Base-by-base conservation (phyloP, 83 land plant genomes). In the Picea abies region DNA sequence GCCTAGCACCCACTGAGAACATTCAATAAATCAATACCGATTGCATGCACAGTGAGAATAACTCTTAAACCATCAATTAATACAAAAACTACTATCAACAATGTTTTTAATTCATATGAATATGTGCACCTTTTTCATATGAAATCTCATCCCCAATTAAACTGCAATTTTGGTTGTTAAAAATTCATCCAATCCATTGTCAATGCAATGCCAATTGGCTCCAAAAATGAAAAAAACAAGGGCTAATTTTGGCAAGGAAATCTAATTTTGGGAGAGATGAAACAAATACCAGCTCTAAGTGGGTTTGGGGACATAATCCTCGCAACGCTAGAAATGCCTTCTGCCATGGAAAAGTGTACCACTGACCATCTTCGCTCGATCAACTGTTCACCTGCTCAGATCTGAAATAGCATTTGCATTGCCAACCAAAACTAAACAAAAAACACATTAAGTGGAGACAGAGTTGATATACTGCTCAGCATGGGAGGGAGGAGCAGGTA, bases 281-380 rank as follows among this genome's bases (percentile, higher is more conserved):
- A 32, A 65, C n/a, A 80, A 65, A n/a, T 75, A 93, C 95, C 92
- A 90, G 75, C 68, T 93, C n/a, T n/a, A 81, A 56, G 92, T 86
- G 19, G 87, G 47, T 47, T 83, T 78, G 70, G 68, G 84, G 65
- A 92, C 84, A 69, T 89, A 92, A 62, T 92, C 92, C 20, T 89
- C 92, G 10, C 92, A 87, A 8, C 92, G 92, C 94, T 92, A 92
- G n/a, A 92, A 90, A 62, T 86, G 79, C 88, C 85, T 92, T 79
- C 88, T 88, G 63, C 83, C 79, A 65, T 91, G 95, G 80, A 93
- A 93, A 32, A 93, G 47, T 52, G 83, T 84, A 12, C 90, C 93
- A 37, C 83, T 89, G 63, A 89, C 90, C 91, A 93, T 93, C 17
- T 10, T 69, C 12, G 68, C 11, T 12, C 37, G 39, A 1, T 37